phyloP scores from a whole-genome alignment of 257 asterid genomes.

The Eucommia ulmoides region DNA sequence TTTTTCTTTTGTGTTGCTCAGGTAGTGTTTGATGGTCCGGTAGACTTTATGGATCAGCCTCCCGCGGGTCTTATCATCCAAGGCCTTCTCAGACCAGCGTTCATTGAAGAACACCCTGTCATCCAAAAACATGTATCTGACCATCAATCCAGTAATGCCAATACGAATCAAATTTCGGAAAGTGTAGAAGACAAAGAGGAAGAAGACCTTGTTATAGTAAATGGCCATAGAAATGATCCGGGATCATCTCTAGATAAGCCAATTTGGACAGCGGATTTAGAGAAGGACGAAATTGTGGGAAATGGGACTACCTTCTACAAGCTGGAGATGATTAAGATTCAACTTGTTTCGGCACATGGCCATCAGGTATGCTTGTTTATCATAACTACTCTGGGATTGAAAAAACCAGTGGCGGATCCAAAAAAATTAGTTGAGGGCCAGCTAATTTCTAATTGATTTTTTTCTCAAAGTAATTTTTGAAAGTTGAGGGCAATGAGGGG shows the following conservation, averaged over 20 bases:
- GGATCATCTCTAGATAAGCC: constrained; percentile 38
- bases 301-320: constrained; percentile 87
- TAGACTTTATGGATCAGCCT: constrained; percentile 92
- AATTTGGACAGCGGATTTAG: constrained; percentile 56
- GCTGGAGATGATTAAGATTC: constrained; percentile 78
- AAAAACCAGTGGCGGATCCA: too few relatives aligned
- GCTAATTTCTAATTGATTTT: too few relatives aligned
- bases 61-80: constrained; percentile 86
- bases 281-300: constrained; percentile 55
- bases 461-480: too few relatives aligned
- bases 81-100: constrained; percentile 86
- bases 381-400: too few relatives aligned
- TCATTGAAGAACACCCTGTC: constrained; percentile 74
- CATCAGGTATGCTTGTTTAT: constrained; percentile 47
- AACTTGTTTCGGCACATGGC: constrained; percentile 67
- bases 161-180: constrained; percentile 17
- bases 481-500: too few relatives aligned
- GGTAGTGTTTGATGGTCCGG: constrained; percentile 76
- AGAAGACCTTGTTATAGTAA: constrained; percentile 36
- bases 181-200: constrained; percentile 30
- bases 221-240: constrained; percentile 49
- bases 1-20: constrained; percentile 15
- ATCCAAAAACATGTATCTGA: constrained; percentile 59
- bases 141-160: constrained; percentile 23
- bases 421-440: too few relatives aligned